These are phyloP conservation scores for Basidioascus undulatus DNA, from an alignment of 768 basidiomycete species.

Conservation along the genomic window DNA sequence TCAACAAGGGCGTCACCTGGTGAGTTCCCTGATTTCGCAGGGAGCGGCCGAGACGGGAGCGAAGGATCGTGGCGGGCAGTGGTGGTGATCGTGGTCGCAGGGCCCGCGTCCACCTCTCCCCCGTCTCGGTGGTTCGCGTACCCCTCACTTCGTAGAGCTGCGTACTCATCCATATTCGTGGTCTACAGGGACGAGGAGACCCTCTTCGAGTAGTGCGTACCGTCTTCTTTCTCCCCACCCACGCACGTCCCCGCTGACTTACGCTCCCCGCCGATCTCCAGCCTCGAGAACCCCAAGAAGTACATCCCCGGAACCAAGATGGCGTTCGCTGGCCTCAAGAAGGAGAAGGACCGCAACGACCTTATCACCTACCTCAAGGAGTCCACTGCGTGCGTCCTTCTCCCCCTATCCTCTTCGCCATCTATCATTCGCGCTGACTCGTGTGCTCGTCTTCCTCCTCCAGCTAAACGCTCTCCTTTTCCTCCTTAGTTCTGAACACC, in stretches of 20 bases:
- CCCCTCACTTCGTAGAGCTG: no score
- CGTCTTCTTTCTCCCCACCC: background rate
- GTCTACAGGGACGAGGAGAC: conserved; percentile 33
- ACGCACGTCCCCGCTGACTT: background rate
- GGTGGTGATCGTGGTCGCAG: no score
- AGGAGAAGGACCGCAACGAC: conserved; percentile 86
- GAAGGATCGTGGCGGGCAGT: background rate
- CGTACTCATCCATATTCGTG: background rate
- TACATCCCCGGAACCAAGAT: conserved; percentile 96
- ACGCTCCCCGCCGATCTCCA: conserved; percentile 1
- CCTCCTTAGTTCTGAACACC: no score
- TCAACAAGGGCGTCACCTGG: conserved; percentile 84
- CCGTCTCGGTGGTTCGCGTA: no score
- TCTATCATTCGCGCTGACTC: no score
- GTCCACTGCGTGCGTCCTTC: no score
- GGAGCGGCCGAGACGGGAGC: background rate
- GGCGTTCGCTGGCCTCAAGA: conserved; percentile 97
- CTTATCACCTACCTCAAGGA: conserved; percentile 66
- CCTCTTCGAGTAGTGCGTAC: conserved; percentile 65
- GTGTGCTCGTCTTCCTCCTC: no score
- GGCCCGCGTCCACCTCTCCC: no score
- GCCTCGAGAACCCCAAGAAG: conserved; percentile 82
- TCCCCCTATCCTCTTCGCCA: no score
- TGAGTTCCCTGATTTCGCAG: conserved; percentile 5
- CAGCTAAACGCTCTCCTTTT: no score